Conservation (phyloP, 192 early-diverging fungal genomes). For the Backusella parvicylindrica region DNA sequence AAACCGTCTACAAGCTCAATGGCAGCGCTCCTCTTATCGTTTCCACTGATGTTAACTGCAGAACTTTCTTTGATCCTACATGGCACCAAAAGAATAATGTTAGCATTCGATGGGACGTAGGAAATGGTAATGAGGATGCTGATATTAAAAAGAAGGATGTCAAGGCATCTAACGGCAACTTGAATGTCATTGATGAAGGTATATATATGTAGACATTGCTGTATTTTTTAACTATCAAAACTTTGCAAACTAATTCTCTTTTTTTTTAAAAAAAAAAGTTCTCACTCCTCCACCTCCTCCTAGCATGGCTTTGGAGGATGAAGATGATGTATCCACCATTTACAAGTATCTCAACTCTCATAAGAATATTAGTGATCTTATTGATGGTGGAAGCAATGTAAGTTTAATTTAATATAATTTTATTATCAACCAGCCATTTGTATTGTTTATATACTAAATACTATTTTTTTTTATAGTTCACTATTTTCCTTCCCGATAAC, state of each 20-base stretch:
- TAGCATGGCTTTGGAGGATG: background rate
- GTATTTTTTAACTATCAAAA: background rate
- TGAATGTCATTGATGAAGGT: slow-evolving; percentile 14
- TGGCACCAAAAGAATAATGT: background rate
- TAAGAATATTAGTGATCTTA: background rate
- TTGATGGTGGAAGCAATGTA: background rate
- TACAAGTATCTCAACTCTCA: background rate
- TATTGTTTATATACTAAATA: background rate
- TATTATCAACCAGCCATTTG: background rate
- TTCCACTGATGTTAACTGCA: background rate
- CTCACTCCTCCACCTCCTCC: background rate
- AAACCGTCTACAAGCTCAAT: background rate
- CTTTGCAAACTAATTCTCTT: background rate
- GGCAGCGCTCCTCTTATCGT: background rate
- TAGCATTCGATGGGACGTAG: background rate
- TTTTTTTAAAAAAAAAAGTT: background rate
- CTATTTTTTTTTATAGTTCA: background rate
- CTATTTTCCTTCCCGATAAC: slow-evolving; percentile 15
- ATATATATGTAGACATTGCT: background rate
- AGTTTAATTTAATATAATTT: background rate
- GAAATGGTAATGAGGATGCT: slow-evolving; percentile 1
- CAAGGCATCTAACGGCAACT: slow-evolving; percentile 15
- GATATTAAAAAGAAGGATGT: slow-evolving; percentile 1
- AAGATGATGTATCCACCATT: background rate
- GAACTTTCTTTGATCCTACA: background rate